phyloP scores from a whole-genome alignment of 345 rosid species.

The Arabidopsis arenosa region DNA sequence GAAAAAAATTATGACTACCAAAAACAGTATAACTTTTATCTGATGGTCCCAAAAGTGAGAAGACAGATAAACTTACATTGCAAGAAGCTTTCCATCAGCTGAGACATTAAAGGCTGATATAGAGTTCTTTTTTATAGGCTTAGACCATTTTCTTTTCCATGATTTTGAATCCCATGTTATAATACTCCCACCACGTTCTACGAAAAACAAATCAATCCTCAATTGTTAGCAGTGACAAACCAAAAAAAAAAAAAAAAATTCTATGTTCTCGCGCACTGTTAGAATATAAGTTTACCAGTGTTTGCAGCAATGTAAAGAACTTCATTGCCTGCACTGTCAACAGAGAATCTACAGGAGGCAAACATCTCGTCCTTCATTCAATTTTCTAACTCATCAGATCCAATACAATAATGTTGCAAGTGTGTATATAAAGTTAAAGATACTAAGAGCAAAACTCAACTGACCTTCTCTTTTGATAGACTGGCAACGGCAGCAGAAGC shows the following conservation, averaged over 20 bases:
- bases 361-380: slow-evolving; percentile 75
- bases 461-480: slow-evolving; percentile 69
- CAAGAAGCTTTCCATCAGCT: slow-evolving; percentile 78
- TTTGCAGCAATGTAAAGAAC: slow-evolving; percentile 75
- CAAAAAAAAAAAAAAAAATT: neutral
- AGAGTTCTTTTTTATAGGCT: slow-evolving; percentile 58
- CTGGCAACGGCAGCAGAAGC: slow-evolving; percentile 63
- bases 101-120: slow-evolving; percentile 80
- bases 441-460: slow-evolving; percentile 10
- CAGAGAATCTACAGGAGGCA: slow-evolving; percentile 80
- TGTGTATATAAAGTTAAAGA: neutral
- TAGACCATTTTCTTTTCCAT: slow-evolving; percentile 67
- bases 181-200: slow-evolving; percentile 74
- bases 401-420: slow-evolving; percentile 5
- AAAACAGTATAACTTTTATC: neutral
- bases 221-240: neutral
- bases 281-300: slow-evolving; percentile 57
- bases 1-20: neutral
- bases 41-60: neutral
- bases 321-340: slow-evolving; percentile 50
- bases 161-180: slow-evolving; percentile 71
- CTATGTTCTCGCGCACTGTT: slow-evolving; percentile 3
- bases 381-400: slow-evolving; percentile 34
- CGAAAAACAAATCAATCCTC: slow-evolving; percentile 10
- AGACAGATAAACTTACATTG: slow-evolving; percentile 52